Percentiles rank a stretch among this genome's conserved stretches.
Evolutionary conservation across 495 filamentous ascomycete species (phyloP).

Genomic region (Chaetomium fimeti): DNA sequence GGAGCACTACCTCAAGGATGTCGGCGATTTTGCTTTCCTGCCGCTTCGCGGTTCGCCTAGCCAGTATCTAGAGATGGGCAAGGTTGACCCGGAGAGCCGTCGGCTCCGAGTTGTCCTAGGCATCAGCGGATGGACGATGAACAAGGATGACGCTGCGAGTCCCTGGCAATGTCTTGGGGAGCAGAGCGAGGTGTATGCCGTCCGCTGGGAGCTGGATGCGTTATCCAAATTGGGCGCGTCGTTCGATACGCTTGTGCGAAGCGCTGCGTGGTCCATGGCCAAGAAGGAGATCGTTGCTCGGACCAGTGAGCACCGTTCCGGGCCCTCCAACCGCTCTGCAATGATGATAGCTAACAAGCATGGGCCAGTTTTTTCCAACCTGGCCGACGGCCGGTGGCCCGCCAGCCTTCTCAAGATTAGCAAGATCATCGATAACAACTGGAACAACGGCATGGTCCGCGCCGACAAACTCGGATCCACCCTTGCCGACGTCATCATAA

Average conservation of each 20-base stretch:
- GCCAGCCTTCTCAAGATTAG: conserved; percentile 73
- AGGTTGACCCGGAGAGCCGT: conserved; percentile 47
- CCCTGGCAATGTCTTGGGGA: conserved; percentile 75
- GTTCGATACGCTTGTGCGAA: conserved; percentile 70
- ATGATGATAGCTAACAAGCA: conserved; percentile 46
- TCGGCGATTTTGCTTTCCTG: conserved; percentile 85
- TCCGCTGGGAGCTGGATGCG: conserved; percentile 79
- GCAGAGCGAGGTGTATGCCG: conserved; percentile 73
- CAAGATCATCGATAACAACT: conserved; percentile 84
- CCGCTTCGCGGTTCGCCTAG: conserved; percentile 57
- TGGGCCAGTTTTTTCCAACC: conserved; percentile 61
- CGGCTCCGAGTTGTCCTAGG: conserved; percentile 79
- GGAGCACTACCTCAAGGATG: conserved; percentile 80
- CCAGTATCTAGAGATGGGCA: conserved; percentile 40
- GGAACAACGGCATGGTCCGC: conserved; percentile 74
- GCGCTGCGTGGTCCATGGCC: conserved; percentile 72
- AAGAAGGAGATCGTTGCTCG: conserved; percentile 67
- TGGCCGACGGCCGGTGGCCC: conserved; percentile 74
- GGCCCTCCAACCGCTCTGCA: conserved; percentile 8
- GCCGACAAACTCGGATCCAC: conserved; percentile 84
- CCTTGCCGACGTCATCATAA: conserved; percentile 84
- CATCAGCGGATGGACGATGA: conserved; percentile 77
- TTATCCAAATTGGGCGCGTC: conserved; percentile 74
- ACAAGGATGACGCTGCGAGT: conserved; percentile 63
- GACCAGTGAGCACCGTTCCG: conserved; percentile 40